These are phyloP conservation scores for Spiraea crenata DNA, from an alignment of 331 rosid genomes.

Conservation along the genomic window DNA sequence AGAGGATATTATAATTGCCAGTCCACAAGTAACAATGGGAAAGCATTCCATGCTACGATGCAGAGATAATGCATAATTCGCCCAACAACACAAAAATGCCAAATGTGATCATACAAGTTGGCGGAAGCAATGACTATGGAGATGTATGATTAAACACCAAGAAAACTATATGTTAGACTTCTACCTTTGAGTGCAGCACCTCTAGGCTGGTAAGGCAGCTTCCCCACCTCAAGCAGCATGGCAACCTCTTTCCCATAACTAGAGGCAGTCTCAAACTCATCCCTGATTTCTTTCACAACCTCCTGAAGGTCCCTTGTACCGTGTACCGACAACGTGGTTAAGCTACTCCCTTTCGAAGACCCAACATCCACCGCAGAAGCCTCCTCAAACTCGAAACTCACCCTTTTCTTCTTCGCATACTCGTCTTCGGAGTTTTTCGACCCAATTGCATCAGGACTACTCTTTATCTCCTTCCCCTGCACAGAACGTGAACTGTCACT, in stretches of 20 bases:
- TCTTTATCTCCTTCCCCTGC: conserved; percentile 48
- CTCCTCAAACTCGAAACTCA: conserved; percentile 74
- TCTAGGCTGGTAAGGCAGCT: conserved; percentile 70
- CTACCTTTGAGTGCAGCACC: conserved; percentile 68
- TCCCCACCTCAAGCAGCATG: conserved; percentile 82
- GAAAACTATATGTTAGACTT: conserved; percentile 3
- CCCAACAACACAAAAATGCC: conserved; percentile 1
- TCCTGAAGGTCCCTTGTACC: conserved; percentile 75
- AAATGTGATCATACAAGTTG: neutral
- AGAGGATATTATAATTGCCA: neutral
- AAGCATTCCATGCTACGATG: neutral
- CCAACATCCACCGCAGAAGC: conserved; percentile 48
- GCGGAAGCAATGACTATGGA: neutral
- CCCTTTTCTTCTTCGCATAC: conserved; percentile 58
- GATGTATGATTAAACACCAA: neutral
- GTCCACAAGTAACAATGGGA: neutral
- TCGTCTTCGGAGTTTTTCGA: conserved; percentile 46
- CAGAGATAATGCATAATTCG: neutral
- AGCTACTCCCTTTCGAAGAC: conserved; percentile 73
- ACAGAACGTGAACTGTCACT: conserved; percentile 47
- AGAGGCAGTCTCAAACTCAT: conserved; percentile 85
- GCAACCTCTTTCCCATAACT: conserved; percentile 84
- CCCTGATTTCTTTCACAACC: conserved; percentile 82
- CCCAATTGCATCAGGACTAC: conserved; percentile 63
- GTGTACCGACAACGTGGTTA: conserved; percentile 67